Percentiles rank a stretch among this genome's conserved stretches.
phyloP scores from a whole-genome alignment of 768 basidiomycete species.

The Kwoniella pini region DNA sequence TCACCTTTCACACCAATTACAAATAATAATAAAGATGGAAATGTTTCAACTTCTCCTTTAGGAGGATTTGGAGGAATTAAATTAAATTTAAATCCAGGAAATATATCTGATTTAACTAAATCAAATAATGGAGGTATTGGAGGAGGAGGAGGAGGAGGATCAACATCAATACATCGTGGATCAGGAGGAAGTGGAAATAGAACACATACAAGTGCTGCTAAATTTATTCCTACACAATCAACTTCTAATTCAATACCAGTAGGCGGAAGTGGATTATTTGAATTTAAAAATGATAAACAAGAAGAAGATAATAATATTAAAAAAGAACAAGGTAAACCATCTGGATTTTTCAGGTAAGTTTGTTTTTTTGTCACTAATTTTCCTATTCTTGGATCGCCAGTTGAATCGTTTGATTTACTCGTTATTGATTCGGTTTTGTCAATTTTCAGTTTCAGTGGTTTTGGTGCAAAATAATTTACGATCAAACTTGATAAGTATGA shows the following conservation, averaged over 20 bases:
- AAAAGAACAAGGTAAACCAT: slow-evolving; percentile 3
- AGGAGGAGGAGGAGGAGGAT: background rate
- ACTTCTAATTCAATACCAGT: background rate
- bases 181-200: background rate
- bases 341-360: slow-evolving; percentile 34
- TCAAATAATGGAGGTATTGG: background rate
- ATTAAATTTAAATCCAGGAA: slow-evolving; percentile 21
- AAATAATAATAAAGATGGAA: background rate
- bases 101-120: slow-evolving; percentile 13
- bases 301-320: background rate
- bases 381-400: background rate
- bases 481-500: too few relatives aligned
- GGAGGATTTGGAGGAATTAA: slow-evolving; percentile 17
- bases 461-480: slow-evolving; percentile 16
- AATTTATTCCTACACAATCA: slow-evolving; percentile 12
- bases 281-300: background rate
- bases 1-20: background rate
- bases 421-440: background rate
- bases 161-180: slow-evolving; percentile 1
- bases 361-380: background rate
- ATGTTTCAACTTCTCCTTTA: background rate
- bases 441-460: slow-evolving; percentile 19
- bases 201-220: slow-evolving; percentile 22
- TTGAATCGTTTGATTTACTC: background rate
- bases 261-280: slow-evolving; percentile 8